Conservation (phyloP, 441 rosid genomes). For the Eutrema salsugineum region DNA sequence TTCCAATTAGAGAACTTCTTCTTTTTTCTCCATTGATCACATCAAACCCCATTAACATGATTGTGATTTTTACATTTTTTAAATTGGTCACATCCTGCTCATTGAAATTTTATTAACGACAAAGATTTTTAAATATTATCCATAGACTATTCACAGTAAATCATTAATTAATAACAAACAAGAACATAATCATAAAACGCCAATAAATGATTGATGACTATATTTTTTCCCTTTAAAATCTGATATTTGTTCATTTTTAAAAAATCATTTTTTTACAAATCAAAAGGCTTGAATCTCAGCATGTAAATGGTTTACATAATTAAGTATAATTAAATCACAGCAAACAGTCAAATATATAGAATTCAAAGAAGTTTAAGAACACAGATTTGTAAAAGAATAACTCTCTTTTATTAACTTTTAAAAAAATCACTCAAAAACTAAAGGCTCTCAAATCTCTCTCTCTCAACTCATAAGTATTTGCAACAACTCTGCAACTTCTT, state of each 20-base stretch:
- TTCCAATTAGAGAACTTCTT: conserved; percentile 1
- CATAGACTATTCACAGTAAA: neutral
- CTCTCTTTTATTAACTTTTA: too few species aligned
- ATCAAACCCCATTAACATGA: conserved; percentile 2
- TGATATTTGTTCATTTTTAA: too few species aligned
- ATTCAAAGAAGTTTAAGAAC: too few species aligned
- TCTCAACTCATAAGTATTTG: too few species aligned
- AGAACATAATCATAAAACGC: neutral
- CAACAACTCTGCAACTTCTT: too few species aligned
- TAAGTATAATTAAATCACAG: too few species aligned
- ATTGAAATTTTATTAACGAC: too few species aligned
- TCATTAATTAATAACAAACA: neutral
- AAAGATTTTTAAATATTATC: neutral
- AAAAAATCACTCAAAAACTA: too few species aligned
- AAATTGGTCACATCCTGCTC: neutral
- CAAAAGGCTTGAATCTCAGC: neutral
- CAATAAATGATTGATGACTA: neutral
- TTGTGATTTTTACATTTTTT: neutral
- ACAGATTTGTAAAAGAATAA: too few species aligned
- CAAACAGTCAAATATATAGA: too few species aligned
- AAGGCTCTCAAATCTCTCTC: too few species aligned
- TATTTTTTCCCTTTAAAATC: neutral
- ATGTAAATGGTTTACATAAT: too few species aligned
- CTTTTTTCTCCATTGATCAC: neutral
- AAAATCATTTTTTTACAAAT: neutral